Conservation (phyloP, 2,329 filamentous ascomycete species). For the Apiospora rasikravindrae region DNA sequence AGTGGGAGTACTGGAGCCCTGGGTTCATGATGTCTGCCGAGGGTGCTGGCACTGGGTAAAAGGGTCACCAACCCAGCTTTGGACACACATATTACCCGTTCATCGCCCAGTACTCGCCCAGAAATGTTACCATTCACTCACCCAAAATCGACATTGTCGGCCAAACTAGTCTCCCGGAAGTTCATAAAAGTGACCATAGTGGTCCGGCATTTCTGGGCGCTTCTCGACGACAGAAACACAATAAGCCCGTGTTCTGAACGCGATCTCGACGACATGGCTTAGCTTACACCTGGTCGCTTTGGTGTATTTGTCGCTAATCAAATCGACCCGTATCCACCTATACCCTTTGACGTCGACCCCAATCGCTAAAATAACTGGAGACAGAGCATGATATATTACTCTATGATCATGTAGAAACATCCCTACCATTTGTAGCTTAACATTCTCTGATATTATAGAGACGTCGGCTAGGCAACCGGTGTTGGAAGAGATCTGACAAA, state of each 20-base stretch:
- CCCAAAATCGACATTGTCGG: not conserved
- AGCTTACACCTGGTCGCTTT: not conserved
- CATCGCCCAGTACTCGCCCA: not conserved
- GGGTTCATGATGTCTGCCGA: slow-evolving; percentile 55
- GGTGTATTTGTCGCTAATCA: not conserved
- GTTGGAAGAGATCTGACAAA: not conserved
- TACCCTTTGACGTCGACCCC: not conserved
- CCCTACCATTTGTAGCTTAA: not conserved
- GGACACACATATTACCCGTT: not conserved
- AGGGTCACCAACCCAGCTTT: not conserved
- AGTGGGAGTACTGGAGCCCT: slow-evolving; percentile 94
- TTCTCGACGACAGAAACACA: not conserved
- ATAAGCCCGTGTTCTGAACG: not conserved
- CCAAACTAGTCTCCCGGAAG: not conserved
- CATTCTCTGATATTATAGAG: too few relatives aligned
- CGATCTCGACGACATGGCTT: not conserved
- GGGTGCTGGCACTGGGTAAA: slow-evolving; percentile 24
- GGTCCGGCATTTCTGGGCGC: not conserved
- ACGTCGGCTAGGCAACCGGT: not conserved
- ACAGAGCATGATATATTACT: not conserved
- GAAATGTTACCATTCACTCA: too few relatives aligned
- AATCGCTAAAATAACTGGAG: not conserved
- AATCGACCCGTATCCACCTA: too few relatives aligned
- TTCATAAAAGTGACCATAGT: too few relatives aligned
- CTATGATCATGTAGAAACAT: not conserved